Evolutionary conservation across 148 eudicot species (phyloP).

Genomic region (Silene conica): DNA sequence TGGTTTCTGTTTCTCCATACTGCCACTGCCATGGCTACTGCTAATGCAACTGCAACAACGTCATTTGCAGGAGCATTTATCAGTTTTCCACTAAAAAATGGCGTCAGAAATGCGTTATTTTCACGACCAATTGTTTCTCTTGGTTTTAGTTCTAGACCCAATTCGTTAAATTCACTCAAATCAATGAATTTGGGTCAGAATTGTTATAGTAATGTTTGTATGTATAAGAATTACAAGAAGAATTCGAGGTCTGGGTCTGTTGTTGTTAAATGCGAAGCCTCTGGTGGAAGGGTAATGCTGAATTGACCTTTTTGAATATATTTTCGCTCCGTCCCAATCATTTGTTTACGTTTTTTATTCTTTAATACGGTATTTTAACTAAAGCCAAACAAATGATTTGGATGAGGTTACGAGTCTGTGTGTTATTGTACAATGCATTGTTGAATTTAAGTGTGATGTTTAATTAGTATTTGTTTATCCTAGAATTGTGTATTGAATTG

Average conservation of each 20-base stretch:
- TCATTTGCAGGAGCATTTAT: conserved; percentile 23
- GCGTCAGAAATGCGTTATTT: conserved; percentile 27
- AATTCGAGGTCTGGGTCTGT: conserved; percentile 31
- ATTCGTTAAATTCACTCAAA: conserved; percentile 15
- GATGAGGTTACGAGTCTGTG: not conserved
- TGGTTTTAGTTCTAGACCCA: conserved; percentile 21
- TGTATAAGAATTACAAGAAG: conserved; percentile 21
- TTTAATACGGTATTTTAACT: too few species aligned
- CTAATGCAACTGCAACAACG: conserved; percentile 22
- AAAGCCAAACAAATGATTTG: too few species aligned
- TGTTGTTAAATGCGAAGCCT: conserved; percentile 58
- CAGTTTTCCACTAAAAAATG: conserved; percentile 13
- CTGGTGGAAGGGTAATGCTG: conserved; percentile 49
- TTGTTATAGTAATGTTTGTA: conserved; percentile 19
- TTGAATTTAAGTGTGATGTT: not conserved
- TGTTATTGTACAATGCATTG: not conserved
- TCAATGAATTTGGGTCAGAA: conserved; percentile 27
- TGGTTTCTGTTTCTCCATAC: not conserved
- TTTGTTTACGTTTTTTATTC: too few species aligned
- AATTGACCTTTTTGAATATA: too few species aligned
- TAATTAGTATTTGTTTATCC: not conserved
- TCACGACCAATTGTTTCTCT: conserved; percentile 33
- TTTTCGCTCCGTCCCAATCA: too few species aligned
- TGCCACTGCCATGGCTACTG: not conserved
- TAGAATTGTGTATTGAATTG: not conserved